Base-by-base conservation (phyloP, 2,329 filamentous ascomycete species). In the Venturia pyrina region DNA sequence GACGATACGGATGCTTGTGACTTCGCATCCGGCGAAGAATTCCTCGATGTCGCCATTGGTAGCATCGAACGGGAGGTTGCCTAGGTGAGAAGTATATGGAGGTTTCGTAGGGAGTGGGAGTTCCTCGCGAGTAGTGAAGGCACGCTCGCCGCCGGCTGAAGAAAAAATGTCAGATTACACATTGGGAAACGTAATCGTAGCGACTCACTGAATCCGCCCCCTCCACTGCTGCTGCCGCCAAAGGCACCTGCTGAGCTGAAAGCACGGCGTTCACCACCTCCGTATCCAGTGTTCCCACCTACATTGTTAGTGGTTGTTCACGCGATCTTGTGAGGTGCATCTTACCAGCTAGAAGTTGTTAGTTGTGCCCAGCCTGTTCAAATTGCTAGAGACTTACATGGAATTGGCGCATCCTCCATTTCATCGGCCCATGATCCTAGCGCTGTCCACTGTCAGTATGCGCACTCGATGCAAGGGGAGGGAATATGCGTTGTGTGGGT, bases 351-450 rank as follows among this genome's bases (percentile, higher is more conserved):
- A 59, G 53, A 59, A n/a, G n/a, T n/a, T n/a, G 17, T 59, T 59
- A 59, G 53, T 59, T 11, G 21, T 53, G 21, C 10, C 21, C 21
- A 53, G 48, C 6, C 53, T 37, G 28, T 34, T n/a, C 7, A 8
- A 6, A n/a, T n/a, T 37, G 53, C 19, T 10, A 3, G 13, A 11
- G 19, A 74, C 87, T 82, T 84, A 93, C 90, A 82, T 78, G 87
- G 85, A 70, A 90, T 85, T 69, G 85, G 84, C 78, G 83, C 82
- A 74, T 96, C 92, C 79, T 99, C 95, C 81, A 99, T 96, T 78
- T 99, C 95, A 81, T 99, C 96, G 73, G 95, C 95, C 95, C 95
- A 99, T 72, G 95, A 98, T 75, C 93, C 92, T 75, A 88, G 83
- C 73, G 85, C 87, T 89, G 74, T 68, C 66, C 68, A 67, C 63